Base-by-base conservation (phyloP, 768 basidiomycete genomes). In the Amanita rubescens region DNA sequence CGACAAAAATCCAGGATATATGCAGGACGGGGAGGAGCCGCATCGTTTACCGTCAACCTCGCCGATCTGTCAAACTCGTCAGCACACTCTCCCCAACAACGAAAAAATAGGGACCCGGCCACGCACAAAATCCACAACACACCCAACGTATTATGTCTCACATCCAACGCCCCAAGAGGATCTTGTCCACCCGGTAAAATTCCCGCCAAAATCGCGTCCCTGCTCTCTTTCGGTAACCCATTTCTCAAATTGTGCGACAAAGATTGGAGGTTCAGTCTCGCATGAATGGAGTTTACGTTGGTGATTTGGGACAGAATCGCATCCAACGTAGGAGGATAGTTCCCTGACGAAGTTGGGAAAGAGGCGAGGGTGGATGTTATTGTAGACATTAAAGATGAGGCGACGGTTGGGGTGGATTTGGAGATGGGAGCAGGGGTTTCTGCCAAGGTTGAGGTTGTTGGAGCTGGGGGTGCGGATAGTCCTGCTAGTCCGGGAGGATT, bases 81-180 rank as follows among this genome's bases (percentile, higher is more conserved):
- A n/a, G n/a, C n/a, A n/a, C n/a, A n/a, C n/a, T n/a, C n/a, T n/a
- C n/a, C n/a, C n/a, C n/a, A n/a, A n/a, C n/a, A n/a, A n/a, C n/a
- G n/a, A n/a, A n/a, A n/a, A n/a, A n/a, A n/a, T n/a, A n/a, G n/a
- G n/a, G n/a, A n/a, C n/a, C n/a, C n/a, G n/a, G n/a, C n/a, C n/a
- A n/a, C n/a, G n/a, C n/a, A 90, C 89, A 92, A 63, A 41, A 92
- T 87, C 59, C 82, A 85, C 38, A 91, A 65, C 38, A 81, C 75
- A 0, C 81, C 85, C 3, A 91, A 65, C n/a, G n/a, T n/a, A n/a
- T n/a, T n/a, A n/a, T n/a, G n/a, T n/a, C n/a, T n/a, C n/a, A n/a
- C n/a, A n/a, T n/a, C 76, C 33, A 92, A 67, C 8, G 85, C 63
- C 2, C 67, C 53, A 48, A 92, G 62, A 8, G 90, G n/a, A n/a